These are phyloP conservation scores for Colletotrichum abscissum DNA, from an alignment of 2,329 filamentous ascomycete genomes.

Conservation along the genomic window DNA sequence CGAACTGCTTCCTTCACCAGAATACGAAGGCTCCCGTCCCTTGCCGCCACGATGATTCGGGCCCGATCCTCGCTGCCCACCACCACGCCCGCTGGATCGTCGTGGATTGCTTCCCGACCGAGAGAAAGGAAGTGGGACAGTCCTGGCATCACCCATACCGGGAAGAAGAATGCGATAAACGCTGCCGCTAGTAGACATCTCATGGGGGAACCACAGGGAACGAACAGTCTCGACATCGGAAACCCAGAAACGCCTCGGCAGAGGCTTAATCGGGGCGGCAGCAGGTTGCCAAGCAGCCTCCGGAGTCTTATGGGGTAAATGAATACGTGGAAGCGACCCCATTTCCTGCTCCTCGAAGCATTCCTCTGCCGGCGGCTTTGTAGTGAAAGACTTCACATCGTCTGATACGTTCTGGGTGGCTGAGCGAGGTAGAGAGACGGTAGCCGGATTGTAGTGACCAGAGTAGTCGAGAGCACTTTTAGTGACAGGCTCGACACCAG, in stretches of 20 bases:
- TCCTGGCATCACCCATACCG: slow-evolving; percentile 52
- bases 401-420: slow-evolving; percentile 1
- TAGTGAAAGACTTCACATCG: slow-evolving; percentile 53
- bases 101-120: slow-evolving; percentile 47
- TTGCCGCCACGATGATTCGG: slow-evolving; percentile 38
- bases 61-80: slow-evolving; percentile 34
- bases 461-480: slow-evolving; percentile 73
- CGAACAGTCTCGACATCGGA: slow-evolving; percentile 50
- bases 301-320: slow-evolving; percentile 72
- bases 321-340: slow-evolving; percentile 79
- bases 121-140: slow-evolving; percentile 50
- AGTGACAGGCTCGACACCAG: slow-evolving; percentile 75
- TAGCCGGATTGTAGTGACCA: slow-evolving; percentile 63
- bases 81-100: slow-evolving; percentile 38
- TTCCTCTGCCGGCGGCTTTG: slow-evolving; percentile 79
- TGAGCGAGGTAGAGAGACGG: slow-evolving; percentile 72
- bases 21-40: slow-evolving; percentile 33
- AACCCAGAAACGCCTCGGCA: slow-evolving; percentile 63
- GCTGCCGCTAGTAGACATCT: slow-evolving; percentile 36
- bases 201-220: slow-evolving; percentile 39
- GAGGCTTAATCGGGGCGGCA: slow-evolving; percentile 62
- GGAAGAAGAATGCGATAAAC: slow-evolving; percentile 52
- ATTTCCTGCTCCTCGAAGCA: slow-evolving; percentile 86
- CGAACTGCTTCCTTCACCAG: slow-evolving; percentile 25
- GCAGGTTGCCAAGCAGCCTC: slow-evolving; percentile 73